These are phyloP conservation scores for Boletus sp. DNA, from an alignment of 768 basidiomycete genomes.

Conservation along the genomic window DNA sequence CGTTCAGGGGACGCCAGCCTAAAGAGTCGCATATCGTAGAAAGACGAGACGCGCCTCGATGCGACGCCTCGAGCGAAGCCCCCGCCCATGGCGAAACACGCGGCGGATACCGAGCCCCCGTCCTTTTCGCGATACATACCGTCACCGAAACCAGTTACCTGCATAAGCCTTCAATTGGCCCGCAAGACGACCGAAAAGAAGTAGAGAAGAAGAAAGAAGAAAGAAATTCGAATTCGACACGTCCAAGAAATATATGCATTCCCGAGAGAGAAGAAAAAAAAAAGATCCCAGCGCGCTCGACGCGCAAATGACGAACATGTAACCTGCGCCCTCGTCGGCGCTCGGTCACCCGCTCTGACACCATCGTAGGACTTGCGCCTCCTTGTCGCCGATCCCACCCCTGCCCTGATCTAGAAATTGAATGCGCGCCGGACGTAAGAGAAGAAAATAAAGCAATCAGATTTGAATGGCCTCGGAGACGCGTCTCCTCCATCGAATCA, in stretches of 20 bases:
- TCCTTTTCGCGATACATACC: conserved; percentile 2
- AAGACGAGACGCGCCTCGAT: neutral
- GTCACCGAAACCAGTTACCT: neutral
- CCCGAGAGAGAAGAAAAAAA: too few relatives aligned
- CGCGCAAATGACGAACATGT: too few relatives aligned
- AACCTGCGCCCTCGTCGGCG: neutral
- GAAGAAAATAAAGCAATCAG: too few relatives aligned
- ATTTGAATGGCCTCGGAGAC: neutral
- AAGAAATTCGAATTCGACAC: too few relatives aligned
- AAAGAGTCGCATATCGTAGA: too few relatives aligned
- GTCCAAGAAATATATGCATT: too few relatives aligned
- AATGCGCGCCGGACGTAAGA: neutral
- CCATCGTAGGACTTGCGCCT: neutral
- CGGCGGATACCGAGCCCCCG: neutral
- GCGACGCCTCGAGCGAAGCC: conserved; percentile 1
- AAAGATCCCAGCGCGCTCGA: neutral
- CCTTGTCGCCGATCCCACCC: conserved; percentile 4
- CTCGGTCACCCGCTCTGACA: neutral
- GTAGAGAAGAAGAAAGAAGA: neutral
- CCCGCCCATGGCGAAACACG: neutral
- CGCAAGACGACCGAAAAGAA: neutral
- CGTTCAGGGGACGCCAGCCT: too few relatives aligned
- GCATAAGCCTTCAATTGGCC: too few relatives aligned
- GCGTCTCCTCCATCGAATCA: neutral
- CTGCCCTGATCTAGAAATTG: neutral